Percentiles rank a stretch among this genome's conserved stretches.
These are phyloP conservation scores for Podila minutissima DNA, from an alignment of 192 early-diverging fungal genomes.

Conservation along the genomic window DNA sequence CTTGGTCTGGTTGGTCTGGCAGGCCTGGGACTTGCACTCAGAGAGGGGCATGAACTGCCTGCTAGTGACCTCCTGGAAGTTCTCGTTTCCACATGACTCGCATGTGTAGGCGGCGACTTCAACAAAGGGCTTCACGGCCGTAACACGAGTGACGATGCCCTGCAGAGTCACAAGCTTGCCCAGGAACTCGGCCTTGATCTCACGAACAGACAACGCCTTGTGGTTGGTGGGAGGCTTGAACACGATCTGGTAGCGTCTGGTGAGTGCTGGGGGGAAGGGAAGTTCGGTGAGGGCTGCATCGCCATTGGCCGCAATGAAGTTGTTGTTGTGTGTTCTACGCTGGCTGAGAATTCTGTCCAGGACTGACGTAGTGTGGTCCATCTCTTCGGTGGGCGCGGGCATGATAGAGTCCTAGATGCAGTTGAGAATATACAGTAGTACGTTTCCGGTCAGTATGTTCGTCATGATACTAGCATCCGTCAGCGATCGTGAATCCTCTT, in stretches of 20 bases:
- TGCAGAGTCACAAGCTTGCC: conserved; percentile 89
- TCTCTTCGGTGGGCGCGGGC: conserved; percentile 58
- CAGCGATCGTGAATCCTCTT: too few relatives aligned
- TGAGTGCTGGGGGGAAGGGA: conserved; percentile 83
- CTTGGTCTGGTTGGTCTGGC: conserved; percentile 80
- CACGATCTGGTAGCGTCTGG: conserved; percentile 85
- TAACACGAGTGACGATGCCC: conserved; percentile 94
- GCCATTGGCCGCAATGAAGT: conserved; percentile 43
- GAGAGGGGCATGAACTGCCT: conserved; percentile 80
- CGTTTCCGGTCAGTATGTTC: background rate
- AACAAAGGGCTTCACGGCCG: conserved; percentile 92
- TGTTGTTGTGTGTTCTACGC: conserved; percentile 74
- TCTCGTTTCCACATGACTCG: conserved; percentile 94
- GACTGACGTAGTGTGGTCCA: conserved; percentile 78
- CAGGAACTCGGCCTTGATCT: conserved; percentile 81
- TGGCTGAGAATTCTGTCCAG: conserved; percentile 92
- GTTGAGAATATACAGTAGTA: background rate
- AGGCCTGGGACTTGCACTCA: conserved; percentile 83
- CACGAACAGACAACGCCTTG: conserved; percentile 82
- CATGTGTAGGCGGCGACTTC: conserved; percentile 91
- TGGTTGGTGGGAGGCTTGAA: conserved; percentile 77
- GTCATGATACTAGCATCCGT: background rate
- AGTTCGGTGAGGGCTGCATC: conserved; percentile 45
- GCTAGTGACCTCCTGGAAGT: conserved; percentile 91
- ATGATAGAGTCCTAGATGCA: conserved; percentile 51